Evolutionary conservation across 2,329 filamentous ascomycete species (phyloP).

Genomic region (Xylariaceae sp.): DNA sequence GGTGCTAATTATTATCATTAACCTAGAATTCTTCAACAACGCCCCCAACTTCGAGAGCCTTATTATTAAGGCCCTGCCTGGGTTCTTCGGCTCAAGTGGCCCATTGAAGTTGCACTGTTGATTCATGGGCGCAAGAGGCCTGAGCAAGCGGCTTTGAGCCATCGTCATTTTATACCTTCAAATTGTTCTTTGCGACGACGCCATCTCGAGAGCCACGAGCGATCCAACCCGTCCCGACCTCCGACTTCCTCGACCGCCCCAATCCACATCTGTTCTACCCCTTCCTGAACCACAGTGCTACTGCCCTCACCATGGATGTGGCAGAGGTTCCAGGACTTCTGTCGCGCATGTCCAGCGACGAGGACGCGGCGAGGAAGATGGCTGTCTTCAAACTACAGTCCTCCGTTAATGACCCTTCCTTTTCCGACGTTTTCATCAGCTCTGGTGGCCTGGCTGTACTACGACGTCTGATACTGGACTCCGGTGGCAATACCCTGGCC

Average conservation of each 20-base stretch:
- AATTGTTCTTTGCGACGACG: no score
- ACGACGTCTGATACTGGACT: constrained; percentile 75
- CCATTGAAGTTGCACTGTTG: no score
- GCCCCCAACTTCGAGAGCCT: no score
- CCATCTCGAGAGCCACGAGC: no score
- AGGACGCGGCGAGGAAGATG: constrained; percentile 96
- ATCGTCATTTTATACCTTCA: not conserved
- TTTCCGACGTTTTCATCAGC: constrained; percentile 93
- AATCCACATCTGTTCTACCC: not conserved
- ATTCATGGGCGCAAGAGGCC: no score
- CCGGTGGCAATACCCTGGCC: constrained; percentile 89
- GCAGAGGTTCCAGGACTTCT: constrained; percentile 63
- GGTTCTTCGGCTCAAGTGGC: no score
- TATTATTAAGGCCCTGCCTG: no score
- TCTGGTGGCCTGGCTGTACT: constrained; percentile 80
- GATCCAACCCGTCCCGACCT: not conserved
- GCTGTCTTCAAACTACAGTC: constrained; percentile 96
- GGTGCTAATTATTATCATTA: no score
- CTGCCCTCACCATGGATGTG: constrained; percentile 52
- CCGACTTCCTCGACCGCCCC: not conserved
- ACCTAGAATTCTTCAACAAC: no score
- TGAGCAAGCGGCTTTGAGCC: not conserved
- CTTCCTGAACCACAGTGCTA: not conserved
- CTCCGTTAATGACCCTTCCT: constrained; percentile 91
- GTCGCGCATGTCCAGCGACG: constrained; percentile 60